These are phyloP conservation scores for Penicillium sp. DNA, from an alignment of 2,329 filamentous ascomycete genomes.

Conservation along the genomic window DNA sequence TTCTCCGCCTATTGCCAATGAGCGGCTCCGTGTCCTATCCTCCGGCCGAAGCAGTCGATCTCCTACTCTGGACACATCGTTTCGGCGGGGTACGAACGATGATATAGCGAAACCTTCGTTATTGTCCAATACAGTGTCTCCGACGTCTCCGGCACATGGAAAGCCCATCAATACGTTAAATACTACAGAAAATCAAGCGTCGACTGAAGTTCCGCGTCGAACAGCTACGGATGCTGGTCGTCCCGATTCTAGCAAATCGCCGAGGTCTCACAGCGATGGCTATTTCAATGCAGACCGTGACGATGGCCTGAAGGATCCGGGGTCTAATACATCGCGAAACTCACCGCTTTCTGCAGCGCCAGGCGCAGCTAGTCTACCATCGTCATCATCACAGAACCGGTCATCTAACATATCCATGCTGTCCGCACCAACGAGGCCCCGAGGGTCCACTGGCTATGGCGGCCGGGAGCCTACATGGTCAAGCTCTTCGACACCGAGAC, in stretches of 20 bases:
- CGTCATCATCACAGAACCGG: conserved; percentile 35
- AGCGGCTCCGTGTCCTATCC: conserved; percentile 32
- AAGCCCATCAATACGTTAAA: background rate
- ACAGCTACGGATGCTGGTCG: background rate
- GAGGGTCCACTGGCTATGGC: conserved; percentile 33
- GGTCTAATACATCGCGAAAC: background rate
- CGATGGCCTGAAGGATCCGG: background rate
- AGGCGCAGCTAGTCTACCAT: conserved; percentile 26
- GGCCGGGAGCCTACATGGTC: conserved; percentile 28
- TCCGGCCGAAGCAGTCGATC: conserved; percentile 23
- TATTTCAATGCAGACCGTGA: background rate
- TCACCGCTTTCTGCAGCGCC: conserved; percentile 23
- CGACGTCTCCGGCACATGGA: background rate
- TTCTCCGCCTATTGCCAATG: conserved; percentile 57
- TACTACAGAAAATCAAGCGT: background rate
- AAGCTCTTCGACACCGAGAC: conserved; percentile 29
- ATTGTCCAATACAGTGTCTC: background rate
- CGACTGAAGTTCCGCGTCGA: background rate
- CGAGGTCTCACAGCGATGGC: background rate
- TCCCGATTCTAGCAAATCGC: background rate
- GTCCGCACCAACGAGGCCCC: conserved; percentile 46
- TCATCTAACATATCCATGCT: conserved; percentile 38
- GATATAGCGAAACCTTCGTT: background rate
- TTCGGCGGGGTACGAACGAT: background rate
- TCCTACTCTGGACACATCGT: background rate